Evolutionary conservation across 805 yeast species (phyloP).

Genomic region (Myxozyma udenii): DNA sequence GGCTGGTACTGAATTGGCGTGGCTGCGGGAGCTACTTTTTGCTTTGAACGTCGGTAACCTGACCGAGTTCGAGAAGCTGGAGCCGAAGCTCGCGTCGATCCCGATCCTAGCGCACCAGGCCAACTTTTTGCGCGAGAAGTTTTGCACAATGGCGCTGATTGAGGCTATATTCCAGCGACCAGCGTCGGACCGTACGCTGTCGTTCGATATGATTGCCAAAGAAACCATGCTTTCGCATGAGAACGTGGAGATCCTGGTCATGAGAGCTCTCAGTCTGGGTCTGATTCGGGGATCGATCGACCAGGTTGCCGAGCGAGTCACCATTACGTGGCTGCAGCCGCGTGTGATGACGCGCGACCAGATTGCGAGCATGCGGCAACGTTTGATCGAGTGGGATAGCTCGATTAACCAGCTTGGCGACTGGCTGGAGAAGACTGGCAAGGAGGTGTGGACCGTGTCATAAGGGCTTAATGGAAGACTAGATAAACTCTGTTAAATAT

Average conservation of each 20-base stretch:
- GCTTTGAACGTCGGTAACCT: conserved; percentile 79
- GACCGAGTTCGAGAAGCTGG: conserved; percentile 54
- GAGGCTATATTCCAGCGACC: conserved; percentile 80
- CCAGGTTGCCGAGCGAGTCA: conserved; percentile 73
- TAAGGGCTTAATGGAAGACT: not conserved
- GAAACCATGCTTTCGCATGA: conserved; percentile 64
- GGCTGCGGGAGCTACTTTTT: conserved; percentile 70
- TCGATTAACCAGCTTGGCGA: conserved; percentile 65
- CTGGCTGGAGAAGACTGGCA: conserved; percentile 60
- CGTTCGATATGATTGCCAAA: conserved; percentile 67
- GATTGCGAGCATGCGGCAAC: conserved; percentile 68
- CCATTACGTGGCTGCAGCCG: conserved; percentile 94
- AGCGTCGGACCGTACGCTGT: conserved; percentile 66
- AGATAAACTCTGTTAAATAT: no score
- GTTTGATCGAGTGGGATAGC: conserved; percentile 72
- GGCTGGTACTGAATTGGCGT: conserved; percentile 50
- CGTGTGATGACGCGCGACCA: conserved; percentile 82
- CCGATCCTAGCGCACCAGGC: conserved; percentile 59
- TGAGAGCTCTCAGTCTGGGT: conserved; percentile 84
- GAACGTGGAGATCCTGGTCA: conserved; percentile 84
- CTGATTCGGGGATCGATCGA: conserved; percentile 87
- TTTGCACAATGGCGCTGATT: conserved; percentile 85
- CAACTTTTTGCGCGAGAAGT: conserved; percentile 78
- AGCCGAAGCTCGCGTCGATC: conserved; percentile 43
- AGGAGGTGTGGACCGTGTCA: conserved; percentile 39